Percentiles rank a stretch among this genome's conserved stretches.
Evolutionary conservation across 2,329 filamentous ascomycete species (phyloP).

Genomic region (Fusarium staphyleae): DNA sequence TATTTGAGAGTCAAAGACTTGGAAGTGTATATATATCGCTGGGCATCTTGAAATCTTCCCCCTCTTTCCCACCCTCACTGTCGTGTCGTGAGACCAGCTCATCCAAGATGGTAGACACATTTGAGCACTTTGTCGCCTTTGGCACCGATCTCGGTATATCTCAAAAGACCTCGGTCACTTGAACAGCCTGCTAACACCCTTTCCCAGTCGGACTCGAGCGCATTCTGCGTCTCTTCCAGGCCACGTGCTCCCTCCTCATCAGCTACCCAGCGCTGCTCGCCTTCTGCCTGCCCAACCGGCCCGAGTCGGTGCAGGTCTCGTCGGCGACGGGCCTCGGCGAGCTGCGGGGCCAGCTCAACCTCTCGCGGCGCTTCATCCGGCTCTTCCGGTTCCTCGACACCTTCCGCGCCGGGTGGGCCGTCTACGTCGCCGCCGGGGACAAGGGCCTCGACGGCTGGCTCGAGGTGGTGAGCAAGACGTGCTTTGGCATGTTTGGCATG

Average conservation of each 20-base stretch:
- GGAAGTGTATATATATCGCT: constrained; percentile 1
- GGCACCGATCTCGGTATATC: constrained; percentile 55
- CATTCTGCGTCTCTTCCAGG: constrained; percentile 64
- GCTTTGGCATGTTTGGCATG: constrained; percentile 71
- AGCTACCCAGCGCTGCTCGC: constrained; percentile 53
- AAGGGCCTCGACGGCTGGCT: constrained; percentile 53
- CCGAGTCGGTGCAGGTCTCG: constrained; percentile 33
- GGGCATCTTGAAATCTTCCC: background rate
- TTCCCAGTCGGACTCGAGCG: constrained; percentile 66
- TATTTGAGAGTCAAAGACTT: background rate
- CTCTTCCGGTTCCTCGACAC: constrained; percentile 72
- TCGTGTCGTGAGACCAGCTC: background rate
- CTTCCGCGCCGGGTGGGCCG: constrained; percentile 59
- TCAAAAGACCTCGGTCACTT: background rate
- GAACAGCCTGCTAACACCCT: constrained; percentile 16
- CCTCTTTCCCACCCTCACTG: background rate
- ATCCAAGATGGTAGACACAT: constrained; percentile 38
- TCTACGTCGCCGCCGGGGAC: constrained; percentile 46
- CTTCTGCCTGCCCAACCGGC: constrained; percentile 40
- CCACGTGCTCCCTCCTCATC: constrained; percentile 56
- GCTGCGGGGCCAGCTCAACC: constrained; percentile 53
- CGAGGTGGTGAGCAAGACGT: constrained; percentile 63
- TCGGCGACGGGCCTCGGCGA: constrained; percentile 45
- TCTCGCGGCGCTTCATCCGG: constrained; percentile 68
- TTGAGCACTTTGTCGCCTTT: constrained; percentile 52